These are phyloP conservation scores for Alternaria triticimaculans DNA, from an alignment of 2,329 filamentous ascomycete genomes.

Conservation along the genomic window DNA sequence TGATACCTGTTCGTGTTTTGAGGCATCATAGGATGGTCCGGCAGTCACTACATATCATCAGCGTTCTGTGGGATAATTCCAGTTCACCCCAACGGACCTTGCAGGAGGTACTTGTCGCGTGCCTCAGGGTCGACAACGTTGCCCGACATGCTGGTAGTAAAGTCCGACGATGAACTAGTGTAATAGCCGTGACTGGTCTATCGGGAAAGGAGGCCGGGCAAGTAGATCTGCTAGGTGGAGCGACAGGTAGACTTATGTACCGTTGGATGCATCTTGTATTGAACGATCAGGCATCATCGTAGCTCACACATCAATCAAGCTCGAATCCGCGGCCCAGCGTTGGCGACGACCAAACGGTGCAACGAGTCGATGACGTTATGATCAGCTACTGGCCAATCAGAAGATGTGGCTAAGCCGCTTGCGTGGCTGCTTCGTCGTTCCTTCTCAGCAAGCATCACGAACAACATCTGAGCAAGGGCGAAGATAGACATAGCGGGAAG, in stretches of 20 bases:
- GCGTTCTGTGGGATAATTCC: neutral
- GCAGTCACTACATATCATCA: slow-evolving; percentile 37
- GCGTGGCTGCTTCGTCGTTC: neutral
- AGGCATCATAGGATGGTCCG: slow-evolving; percentile 42
- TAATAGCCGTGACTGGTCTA: neutral
- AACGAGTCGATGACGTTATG: slow-evolving; percentile 11
- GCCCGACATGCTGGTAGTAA: slow-evolving; percentile 8
- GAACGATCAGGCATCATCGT: neutral
- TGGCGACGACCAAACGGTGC: neutral
- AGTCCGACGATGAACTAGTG: neutral
- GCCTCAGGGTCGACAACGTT: slow-evolving; percentile 38
- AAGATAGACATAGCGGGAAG: no score
- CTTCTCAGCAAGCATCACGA: neutral
- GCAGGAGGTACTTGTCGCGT: slow-evolving; percentile 47
- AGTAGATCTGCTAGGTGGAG: neutral
- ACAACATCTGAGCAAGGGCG: neutral
- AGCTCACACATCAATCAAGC: neutral
- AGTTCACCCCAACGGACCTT: slow-evolving; percentile 17
- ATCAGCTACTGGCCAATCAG: slow-evolving; percentile 7
- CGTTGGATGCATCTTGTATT: neutral
- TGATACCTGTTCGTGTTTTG: slow-evolving; percentile 38
- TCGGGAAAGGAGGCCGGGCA: neutral
- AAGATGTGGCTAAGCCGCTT: neutral
- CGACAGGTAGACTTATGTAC: neutral
- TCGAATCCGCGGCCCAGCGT: neutral